phyloP scores from a whole-genome alignment of 1,284 basidiomycete genomes.

The Takashimella koratensis region DNA sequence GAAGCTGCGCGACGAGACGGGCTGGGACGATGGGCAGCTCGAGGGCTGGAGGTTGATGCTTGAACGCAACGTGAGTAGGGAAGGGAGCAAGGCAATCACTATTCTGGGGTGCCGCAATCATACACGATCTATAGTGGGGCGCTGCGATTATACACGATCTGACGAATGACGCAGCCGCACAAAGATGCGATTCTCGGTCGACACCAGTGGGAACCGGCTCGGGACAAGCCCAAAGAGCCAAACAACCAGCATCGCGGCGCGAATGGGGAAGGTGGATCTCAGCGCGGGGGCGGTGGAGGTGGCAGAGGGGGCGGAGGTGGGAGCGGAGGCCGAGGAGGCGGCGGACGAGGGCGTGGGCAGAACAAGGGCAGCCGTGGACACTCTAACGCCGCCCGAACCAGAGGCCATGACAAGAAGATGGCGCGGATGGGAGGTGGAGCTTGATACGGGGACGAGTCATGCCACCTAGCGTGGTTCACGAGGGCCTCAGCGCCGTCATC shows the following conservation, averaged over 20 bases:
- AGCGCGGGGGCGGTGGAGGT: slow-evolving; percentile 17
- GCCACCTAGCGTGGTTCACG: too few relatives aligned
- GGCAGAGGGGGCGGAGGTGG: slow-evolving; percentile 20
- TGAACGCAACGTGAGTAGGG: slow-evolving; percentile 66
- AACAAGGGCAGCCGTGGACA: slow-evolving; percentile 47
- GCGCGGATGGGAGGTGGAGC: slow-evolving; percentile 39
- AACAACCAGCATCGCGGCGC: slow-evolving; percentile 8
- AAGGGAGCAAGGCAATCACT: not conserved
- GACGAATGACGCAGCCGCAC: slow-evolving; percentile 30
- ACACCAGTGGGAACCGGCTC: slow-evolving; percentile 21
- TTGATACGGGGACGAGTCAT: slow-evolving; percentile 5
- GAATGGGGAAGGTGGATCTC: slow-evolving; percentile 6
- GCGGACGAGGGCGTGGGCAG: slow-evolving; percentile 27
- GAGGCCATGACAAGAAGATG: slow-evolving; percentile 50
- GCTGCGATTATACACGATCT: slow-evolving; percentile 1
- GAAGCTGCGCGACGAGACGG: slow-evolving; percentile 64
- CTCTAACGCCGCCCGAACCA: slow-evolving; percentile 46
- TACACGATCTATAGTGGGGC: too few relatives aligned
- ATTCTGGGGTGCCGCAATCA: slow-evolving; percentile 1
- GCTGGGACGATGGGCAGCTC: slow-evolving; percentile 67
- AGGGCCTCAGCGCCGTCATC: too few relatives aligned
- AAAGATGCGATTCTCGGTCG: slow-evolving; percentile 46
- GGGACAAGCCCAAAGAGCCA: slow-evolving; percentile 5
- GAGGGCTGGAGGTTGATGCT: slow-evolving; percentile 86
- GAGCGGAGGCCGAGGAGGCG: slow-evolving; percentile 27